These are phyloP conservation scores for Phytophthora meadii DNA, from an alignment of 352 stramenopile species.

Conservation along the genomic window DNA sequence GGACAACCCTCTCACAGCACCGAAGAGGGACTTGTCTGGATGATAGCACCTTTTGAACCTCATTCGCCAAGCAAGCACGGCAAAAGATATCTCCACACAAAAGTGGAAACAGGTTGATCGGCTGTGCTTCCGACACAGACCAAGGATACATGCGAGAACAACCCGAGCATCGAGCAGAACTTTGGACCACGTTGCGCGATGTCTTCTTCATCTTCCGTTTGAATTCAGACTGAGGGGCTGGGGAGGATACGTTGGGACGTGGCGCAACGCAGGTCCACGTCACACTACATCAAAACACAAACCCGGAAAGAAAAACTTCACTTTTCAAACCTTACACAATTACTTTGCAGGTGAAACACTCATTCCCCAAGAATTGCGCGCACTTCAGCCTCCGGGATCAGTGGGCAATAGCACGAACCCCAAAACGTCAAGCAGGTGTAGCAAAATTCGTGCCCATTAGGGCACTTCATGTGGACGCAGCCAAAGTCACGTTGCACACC, in stretches of 20 bases:
- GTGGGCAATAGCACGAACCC: conserved; percentile 58
- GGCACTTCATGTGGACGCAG: conserved; percentile 84
- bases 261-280: conserved; percentile 5
- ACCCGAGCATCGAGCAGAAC: conserved; percentile 14
- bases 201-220: conserved; percentile 2
- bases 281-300: conserved; percentile 9
- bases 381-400: conserved; percentile 69
- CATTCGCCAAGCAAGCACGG: conserved; percentile 30
- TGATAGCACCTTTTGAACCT: conserved; percentile 30
- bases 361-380: conserved; percentile 59
- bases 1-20: conserved; percentile 48
- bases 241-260: conserved; percentile 11
- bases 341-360: conserved; percentile 1
- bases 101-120: conserved; percentile 39
- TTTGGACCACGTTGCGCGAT: neutral
- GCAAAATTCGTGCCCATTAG: conserved; percentile 80
- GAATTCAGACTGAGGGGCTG: neutral
- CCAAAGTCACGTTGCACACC: conserved; percentile 75
- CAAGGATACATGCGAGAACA: conserved; percentile 17
- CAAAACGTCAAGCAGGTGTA: conserved; percentile 68
- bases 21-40: conserved; percentile 30
- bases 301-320: conserved; percentile 1
- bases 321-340: conserved; percentile 10
- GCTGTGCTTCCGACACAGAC: conserved; percentile 15
- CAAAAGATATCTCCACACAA: conserved; percentile 51